Evolutionary conservation across 2,329 filamentous ascomycete species (phyloP).

Genomic region (Alternaria brassicicola): DNA sequence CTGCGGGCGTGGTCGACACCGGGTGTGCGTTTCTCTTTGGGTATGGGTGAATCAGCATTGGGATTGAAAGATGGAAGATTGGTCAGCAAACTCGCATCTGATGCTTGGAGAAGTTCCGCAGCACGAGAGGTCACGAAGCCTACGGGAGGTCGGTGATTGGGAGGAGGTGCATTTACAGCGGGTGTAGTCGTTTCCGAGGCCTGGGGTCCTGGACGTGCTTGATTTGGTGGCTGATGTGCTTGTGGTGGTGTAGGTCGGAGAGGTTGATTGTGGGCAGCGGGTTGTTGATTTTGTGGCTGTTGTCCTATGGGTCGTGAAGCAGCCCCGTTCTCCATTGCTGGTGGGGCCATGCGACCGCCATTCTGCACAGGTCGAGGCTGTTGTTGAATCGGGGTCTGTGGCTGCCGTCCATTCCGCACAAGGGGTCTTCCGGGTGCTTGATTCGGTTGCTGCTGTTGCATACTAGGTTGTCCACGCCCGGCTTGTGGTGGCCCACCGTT

Average conservation of each 20-base stretch:
- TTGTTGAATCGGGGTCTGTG: conserved; percentile 36
- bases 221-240: conserved; percentile 24
- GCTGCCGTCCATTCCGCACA: conserved; percentile 35
- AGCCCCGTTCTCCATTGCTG: conserved; percentile 28
- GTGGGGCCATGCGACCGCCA: conserved; percentile 29
- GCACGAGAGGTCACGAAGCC: conserved; percentile 56
- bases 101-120: conserved; percentile 50
- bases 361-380: conserved; percentile 30
- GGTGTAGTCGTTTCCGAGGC: conserved; percentile 16
- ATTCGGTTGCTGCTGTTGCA: conserved; percentile 37
- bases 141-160: conserved; percentile 39
- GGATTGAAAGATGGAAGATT: conserved; percentile 55
- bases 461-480: conserved; percentile 26
- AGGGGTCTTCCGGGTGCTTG: conserved; percentile 28
- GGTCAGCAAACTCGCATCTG: conserved; percentile 36
- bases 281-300: conserved; percentile 29
- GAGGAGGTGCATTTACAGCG: conserved; percentile 20
- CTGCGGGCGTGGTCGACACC: conserved; percentile 83
- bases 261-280: conserved; percentile 28
- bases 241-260: conserved; percentile 35
- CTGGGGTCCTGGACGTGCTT: conserved; percentile 22
- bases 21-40: conserved; percentile 77
- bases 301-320: conserved; percentile 25
- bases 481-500: conserved; percentile 32
- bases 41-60: conserved; percentile 66